phyloP scores from a whole-genome alignment of 768 basidiomycete genomes.

The Phanerochaete carnosa region DNA sequence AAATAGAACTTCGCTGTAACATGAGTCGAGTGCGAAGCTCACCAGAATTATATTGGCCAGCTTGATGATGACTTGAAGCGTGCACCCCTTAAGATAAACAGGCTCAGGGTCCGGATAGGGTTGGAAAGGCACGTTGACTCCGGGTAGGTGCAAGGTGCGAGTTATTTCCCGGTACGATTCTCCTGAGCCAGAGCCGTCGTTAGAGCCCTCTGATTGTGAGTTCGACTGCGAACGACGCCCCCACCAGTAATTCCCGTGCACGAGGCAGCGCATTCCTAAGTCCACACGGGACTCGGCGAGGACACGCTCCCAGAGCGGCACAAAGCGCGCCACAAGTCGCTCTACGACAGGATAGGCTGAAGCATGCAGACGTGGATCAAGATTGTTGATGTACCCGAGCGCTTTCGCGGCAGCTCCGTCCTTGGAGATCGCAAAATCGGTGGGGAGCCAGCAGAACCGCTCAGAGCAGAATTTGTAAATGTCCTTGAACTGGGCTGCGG shows the following conservation, averaged over 20 bases:
- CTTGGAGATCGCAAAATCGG: constrained; percentile 23
- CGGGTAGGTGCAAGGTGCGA: not conserved
- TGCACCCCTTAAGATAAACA: constrained; percentile 16
- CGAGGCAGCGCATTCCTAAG: not conserved
- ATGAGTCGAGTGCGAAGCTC: too few species aligned
- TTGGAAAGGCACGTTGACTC: not conserved
- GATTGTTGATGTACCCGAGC: constrained; percentile 27
- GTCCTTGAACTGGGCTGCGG: not conserved
- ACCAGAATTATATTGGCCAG: constrained; percentile 30
- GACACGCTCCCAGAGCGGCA: constrained; percentile 27
- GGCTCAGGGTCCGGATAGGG: not conserved
- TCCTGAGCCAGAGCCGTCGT: too few species aligned
- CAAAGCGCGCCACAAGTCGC: constrained; percentile 16
- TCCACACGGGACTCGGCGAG: constrained; percentile 2
- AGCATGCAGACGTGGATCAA: constrained; percentile 15
- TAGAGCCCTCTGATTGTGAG: too few species aligned
- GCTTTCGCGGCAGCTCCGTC: constrained; percentile 15
- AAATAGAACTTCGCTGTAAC: not conserved
- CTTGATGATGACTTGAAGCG: constrained; percentile 38
- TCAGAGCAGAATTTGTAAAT: constrained; percentile 11
- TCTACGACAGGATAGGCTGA: constrained; percentile 17
- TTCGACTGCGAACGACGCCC: too few species aligned
- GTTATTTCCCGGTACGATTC: not conserved
- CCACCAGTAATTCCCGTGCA: not conserved
- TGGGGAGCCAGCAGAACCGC: constrained; percentile 26